Base-by-base conservation (phyloP, 805 yeast species). In the Candida ortonii region DNA sequence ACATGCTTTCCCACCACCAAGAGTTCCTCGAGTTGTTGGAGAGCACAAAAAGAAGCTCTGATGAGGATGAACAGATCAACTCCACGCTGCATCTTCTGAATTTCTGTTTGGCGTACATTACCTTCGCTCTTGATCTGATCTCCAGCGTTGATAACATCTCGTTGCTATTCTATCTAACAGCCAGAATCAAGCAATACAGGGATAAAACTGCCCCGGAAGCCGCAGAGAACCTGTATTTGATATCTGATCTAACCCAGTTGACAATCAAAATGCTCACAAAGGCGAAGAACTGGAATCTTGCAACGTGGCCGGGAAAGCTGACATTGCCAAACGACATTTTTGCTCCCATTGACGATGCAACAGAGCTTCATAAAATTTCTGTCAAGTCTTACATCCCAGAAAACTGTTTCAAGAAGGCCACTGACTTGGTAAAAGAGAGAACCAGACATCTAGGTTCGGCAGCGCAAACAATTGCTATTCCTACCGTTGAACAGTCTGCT, bases 281-380 rank as follows among this genome's bases (percentile, higher is more conserved):
- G 16, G 50, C 60, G 16, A 78, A 71, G 47, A 69, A 67, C 28
- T 86, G 95, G 95, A 71, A 72, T 15, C 65, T 84, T 36, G 73
- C 80, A 16, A 78, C 88, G 0, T 88, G 89, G 78, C 94, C 95
- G 0, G 94, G 90, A 1, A 83, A 80, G 48, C 57, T 83, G 12
- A 73, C 75, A 13, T 56, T 87, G 13, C 80, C 90, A 0, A 59
- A 68, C n/a, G 96, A 87, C 51, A 53, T 84, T 7, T 86, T 71
- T 57, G 62, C 67, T n/a, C 76, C 84, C 1, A 76, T 82, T 67
- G 63, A 65, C 7, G 65, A 73, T n/a, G 53, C 73, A 2, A 61
- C 65, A 11, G 81, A 77, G 41, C 81, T 86, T 2, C 82, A 78
- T 40, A 59, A 56, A 10, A 63, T 78, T 14, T 70, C 79, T 0